Conservation (phyloP, 345 rosid species). For the Lepidium aucheri region DNA sequence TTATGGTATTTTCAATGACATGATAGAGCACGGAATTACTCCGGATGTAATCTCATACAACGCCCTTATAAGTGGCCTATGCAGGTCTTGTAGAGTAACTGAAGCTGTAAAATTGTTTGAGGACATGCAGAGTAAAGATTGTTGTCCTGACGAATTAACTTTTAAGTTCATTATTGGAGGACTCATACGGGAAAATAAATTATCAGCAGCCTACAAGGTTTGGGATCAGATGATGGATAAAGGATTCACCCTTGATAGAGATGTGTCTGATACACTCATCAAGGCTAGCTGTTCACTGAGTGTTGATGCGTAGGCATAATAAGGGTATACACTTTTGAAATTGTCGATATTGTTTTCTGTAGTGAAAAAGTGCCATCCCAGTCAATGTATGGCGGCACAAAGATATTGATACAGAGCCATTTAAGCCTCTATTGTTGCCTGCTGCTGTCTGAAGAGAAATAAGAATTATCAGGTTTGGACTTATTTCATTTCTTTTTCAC, state of each 20-base stretch:
- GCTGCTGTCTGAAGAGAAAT: constrained; percentile 6
- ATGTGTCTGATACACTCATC: constrained; percentile 58
- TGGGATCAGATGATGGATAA: constrained; percentile 99
- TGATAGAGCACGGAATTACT: constrained; percentile 57
- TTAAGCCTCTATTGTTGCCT: constrained; percentile 5
- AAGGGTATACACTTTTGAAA: not conserved
- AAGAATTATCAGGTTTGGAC: constrained; percentile 33
- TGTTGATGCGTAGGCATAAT: constrained; percentile 14
- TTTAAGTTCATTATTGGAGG: constrained; percentile 79
- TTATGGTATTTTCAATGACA: constrained; percentile 50
- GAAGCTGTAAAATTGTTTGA: constrained; percentile 60
- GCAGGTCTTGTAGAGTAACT: constrained; percentile 49
- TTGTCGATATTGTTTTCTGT: not conserved
- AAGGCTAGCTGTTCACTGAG: constrained; percentile 23
- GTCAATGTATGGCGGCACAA: not conserved
- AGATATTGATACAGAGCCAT: constrained; percentile 4
- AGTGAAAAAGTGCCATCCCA: constrained; percentile 2
- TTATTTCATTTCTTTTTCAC: not conserved
- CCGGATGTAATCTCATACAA: constrained; percentile 79
- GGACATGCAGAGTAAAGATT: constrained; percentile 62
- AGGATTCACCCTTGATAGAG: constrained; percentile 84
- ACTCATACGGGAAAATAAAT: constrained; percentile 53
- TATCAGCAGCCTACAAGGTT: constrained; percentile 55
- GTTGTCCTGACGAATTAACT: constrained; percentile 71
- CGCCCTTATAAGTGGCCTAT: constrained; percentile 71